phyloP scores from a whole-genome alignment of 371 early-diverging fungal species.

The Mortierella sp. region DNA sequence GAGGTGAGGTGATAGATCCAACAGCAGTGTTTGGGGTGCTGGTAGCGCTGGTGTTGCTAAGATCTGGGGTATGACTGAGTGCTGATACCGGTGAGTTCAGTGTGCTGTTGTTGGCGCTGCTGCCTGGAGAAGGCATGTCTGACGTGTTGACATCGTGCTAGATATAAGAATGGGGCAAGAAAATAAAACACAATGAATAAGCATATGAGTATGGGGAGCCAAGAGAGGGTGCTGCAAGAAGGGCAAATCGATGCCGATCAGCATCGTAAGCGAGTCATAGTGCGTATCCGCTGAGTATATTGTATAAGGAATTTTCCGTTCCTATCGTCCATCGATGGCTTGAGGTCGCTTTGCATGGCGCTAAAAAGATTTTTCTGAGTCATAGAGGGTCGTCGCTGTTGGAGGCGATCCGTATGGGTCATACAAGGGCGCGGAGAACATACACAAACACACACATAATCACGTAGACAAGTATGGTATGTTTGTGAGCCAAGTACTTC shows the following conservation, averaged over 20 bases:
- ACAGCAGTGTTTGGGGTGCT: conserved; percentile 8
- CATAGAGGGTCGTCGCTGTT: conserved; percentile 18
- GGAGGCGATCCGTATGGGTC: not conserved
- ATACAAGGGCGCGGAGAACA: too few relatives aligned
- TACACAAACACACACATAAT: not conserved
- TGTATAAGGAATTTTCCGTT: not conserved
- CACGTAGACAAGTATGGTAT: not conserved
- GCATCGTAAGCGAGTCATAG: conserved; percentile 13
- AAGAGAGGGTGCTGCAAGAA: not conserved
- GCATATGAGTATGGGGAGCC: too few relatives aligned
- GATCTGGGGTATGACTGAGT: conserved; percentile 46
- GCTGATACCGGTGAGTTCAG: conserved; percentile 45
- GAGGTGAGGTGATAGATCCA: not conserved
- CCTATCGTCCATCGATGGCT: not conserved
- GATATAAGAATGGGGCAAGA: not conserved
- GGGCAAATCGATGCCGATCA: not conserved
- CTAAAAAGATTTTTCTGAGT: conserved; percentile 32
- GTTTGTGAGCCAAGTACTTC: not conserved
- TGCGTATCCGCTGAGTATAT: not conserved
- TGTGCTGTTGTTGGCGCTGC: conserved; percentile 34
- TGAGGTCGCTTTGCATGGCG: not conserved
- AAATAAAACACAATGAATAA: not conserved
- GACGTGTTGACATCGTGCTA: conserved; percentile 47
- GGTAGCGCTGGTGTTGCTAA: conserved; percentile 8
- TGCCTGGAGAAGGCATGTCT: conserved; percentile 42